Conservation (phyloP, 2,329 filamentous ascomycete species). For the Daldinia eschscholtzii region DNA sequence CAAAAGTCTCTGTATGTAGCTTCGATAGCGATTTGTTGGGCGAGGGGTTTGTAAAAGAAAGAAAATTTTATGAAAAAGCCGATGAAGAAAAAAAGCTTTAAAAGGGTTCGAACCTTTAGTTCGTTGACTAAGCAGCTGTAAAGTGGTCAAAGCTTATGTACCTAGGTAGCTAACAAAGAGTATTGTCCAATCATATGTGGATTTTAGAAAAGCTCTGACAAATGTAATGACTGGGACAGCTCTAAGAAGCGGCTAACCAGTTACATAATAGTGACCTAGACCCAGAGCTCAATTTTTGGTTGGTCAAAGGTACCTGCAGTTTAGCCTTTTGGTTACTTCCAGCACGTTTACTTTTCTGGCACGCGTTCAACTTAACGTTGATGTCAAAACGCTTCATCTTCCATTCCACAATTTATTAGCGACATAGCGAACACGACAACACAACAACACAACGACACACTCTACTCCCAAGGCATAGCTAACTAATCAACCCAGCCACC, state of each 20-base stretch:
- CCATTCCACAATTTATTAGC: not conserved
- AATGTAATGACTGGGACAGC: not conserved
- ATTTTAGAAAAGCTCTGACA: not conserved
- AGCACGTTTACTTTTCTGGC: not conserved
- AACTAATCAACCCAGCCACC: not conserved
- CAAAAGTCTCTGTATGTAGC: conserved; percentile 86
- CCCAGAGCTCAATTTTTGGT: not conserved
- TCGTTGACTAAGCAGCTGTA: not conserved
- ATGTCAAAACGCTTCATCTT: conserved; percentile 5
- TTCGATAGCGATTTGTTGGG: conserved; percentile 99
- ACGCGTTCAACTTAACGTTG: conserved; percentile 5
- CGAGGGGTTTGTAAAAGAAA: conserved; percentile 76
- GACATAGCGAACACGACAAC: not conserved
- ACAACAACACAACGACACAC: not conserved
- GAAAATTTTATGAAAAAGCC: conserved; percentile 40
- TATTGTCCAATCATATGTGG: not conserved
- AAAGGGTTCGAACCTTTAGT: not conserved
- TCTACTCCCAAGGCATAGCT: not conserved
- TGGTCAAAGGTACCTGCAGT: not conserved
- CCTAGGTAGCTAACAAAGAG: not conserved
- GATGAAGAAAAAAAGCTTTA: conserved; percentile 8
- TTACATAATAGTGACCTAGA: not conserved
- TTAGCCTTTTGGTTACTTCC: not conserved
- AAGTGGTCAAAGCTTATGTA: conserved; percentile 27
- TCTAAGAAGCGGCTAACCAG: not conserved